Conservation (phyloP, 1,284 basidiomycete genomes). For the Exobasidium rhododendri region DNA sequence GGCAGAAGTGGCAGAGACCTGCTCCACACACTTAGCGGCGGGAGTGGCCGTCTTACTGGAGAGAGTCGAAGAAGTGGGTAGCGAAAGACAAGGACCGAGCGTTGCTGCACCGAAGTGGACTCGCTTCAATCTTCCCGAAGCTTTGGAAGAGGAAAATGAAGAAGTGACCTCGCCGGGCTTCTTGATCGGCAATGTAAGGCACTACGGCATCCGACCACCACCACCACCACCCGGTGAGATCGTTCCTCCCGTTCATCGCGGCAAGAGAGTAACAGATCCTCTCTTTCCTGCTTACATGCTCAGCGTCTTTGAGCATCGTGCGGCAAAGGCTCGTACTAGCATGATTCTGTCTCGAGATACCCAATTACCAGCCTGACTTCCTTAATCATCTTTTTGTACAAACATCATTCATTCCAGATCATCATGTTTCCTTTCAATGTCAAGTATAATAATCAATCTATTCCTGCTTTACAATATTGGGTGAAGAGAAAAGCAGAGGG, state of each 20-base stretch:
- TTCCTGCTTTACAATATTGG: no score
- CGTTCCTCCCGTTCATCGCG: background rate
- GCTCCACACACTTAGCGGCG: background rate
- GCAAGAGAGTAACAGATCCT: slow-evolving; percentile 5
- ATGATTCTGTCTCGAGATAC: background rate
- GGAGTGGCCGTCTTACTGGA: background rate
- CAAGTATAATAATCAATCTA: no score
- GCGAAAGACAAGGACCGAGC: background rate
- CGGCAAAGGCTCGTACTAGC: background rate
- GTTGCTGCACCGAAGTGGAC: no score
- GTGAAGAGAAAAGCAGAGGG: no score
- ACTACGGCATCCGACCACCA: slow-evolving; percentile 1
- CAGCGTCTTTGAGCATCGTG: background rate
- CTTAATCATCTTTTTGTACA: no score
- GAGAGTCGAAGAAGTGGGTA: background rate
- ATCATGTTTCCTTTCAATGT: no score
- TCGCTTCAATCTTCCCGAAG: background rate
- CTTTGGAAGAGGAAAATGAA: background rate
- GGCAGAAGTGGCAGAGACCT: slow-evolving; percentile 4
- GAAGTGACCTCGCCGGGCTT: background rate
- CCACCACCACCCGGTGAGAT: background rate
- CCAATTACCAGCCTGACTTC: no score
- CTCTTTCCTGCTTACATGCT: slow-evolving; percentile 10
- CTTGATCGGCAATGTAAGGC: background rate
- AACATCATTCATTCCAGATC: no score